Percentiles rank a stretch among this genome's conserved stretches.
Conservation (phyloP, 2,329 filamentous ascomycete genomes). For the Fusarium sp. region DNA sequence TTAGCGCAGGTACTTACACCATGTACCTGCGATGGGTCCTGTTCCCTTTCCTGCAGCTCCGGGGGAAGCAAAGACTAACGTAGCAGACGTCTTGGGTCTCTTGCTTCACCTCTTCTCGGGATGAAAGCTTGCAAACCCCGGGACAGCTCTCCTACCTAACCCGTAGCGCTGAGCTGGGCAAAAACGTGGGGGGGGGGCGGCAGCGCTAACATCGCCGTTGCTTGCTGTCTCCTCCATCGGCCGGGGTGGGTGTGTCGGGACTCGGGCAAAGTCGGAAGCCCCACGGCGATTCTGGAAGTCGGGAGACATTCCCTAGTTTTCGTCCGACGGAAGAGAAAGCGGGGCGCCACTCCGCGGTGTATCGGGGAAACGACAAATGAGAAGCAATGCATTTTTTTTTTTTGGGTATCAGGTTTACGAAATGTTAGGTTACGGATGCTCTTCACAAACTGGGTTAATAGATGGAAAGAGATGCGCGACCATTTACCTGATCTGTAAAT, state of each 20-base stretch:
- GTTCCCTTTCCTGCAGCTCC: slow-evolving; percentile 32
- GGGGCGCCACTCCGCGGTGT: slow-evolving; percentile 4
- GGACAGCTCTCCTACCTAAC: slow-evolving; percentile 28
- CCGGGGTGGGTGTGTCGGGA: background rate
- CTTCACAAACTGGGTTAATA: slow-evolving; percentile 1
- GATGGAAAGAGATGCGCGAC: slow-evolving; percentile 16
- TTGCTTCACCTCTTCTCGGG: slow-evolving; percentile 14
- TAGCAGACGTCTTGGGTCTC: background rate
- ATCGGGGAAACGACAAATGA: slow-evolving; percentile 22
- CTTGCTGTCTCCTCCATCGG: slow-evolving; percentile 3
- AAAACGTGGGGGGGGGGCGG: slow-evolving; percentile 27
- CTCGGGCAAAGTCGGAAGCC: slow-evolving; percentile 43
- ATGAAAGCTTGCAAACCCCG: slow-evolving; percentile 16
- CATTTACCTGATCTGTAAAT: slow-evolving; percentile 19
- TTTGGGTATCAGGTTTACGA: slow-evolving; percentile 10
- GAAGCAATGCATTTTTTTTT: background rate
- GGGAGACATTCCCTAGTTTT: slow-evolving; percentile 40
- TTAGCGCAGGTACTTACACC: slow-evolving; percentile 7
- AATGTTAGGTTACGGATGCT: slow-evolving; percentile 1
- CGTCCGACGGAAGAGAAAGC: slow-evolving; percentile 31
- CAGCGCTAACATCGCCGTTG: slow-evolving; percentile 31
- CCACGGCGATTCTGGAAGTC: slow-evolving; percentile 37
- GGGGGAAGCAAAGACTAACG: background rate
- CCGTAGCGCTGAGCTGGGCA: slow-evolving; percentile 31
- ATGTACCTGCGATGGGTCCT: background rate